Evolutionary conservation across 306 rosid genomes (phyloP).

Genomic region (Lathyrus oleraceus): DNA sequence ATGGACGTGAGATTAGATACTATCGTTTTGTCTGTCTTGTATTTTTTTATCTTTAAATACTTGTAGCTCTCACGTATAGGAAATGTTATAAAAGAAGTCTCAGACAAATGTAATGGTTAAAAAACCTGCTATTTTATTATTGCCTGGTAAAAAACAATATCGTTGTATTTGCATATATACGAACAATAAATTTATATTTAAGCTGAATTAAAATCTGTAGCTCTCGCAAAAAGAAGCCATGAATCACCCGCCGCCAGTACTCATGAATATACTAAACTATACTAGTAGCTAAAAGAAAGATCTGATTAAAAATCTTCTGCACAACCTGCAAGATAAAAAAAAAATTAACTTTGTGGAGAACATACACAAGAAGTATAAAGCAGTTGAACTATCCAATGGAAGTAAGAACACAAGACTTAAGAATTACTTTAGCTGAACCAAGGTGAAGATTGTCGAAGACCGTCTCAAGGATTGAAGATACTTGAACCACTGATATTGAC

Average conservation of each 20-base stretch:
- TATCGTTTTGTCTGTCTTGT: neutral
- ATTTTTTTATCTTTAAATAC: neutral
- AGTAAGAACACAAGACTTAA: neutral
- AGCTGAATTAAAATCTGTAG: constrained; percentile 28
- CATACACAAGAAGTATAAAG: constrained; percentile 2
- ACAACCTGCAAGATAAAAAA: constrained; percentile 32
- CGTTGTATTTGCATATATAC: constrained; percentile 37
- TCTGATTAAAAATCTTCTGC: constrained; percentile 23
- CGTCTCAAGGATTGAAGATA: constrained; percentile 82
- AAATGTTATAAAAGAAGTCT: neutral
- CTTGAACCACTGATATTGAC: constrained; percentile 74
- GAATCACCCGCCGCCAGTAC: constrained; percentile 42
- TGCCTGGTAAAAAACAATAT: constrained; percentile 28
- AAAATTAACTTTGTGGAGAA: constrained; percentile 6
- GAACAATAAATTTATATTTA: constrained; percentile 32
- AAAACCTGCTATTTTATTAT: constrained; percentile 26
- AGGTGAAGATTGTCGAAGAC: constrained; percentile 29
- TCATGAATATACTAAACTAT: constrained; percentile 32
- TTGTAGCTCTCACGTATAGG: neutral
- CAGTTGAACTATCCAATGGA: neutral
- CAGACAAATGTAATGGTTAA: neutral
- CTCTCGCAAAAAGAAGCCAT: constrained; percentile 36
- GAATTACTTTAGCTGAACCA: constrained; percentile 46
- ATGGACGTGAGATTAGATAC: too few relatives aligned
- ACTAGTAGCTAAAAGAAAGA: constrained; percentile 1